These are phyloP conservation scores for Tolypocladium inflatum DNA, from an alignment of 2,329 filamentous ascomycete species.

Conservation along the genomic window DNA sequence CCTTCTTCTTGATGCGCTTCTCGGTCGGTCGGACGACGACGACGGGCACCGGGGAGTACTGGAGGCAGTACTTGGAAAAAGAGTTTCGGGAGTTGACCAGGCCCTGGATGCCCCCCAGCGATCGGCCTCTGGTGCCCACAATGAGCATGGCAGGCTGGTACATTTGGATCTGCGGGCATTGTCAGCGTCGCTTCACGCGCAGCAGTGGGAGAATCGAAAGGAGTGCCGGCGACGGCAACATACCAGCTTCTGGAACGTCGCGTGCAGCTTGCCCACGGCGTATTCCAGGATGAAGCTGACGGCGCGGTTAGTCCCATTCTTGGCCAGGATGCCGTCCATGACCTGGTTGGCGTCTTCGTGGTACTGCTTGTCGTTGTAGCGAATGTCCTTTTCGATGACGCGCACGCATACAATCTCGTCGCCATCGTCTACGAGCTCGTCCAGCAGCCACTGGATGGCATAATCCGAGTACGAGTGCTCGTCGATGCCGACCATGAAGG, in stretches of 20 bases:
- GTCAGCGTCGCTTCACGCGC: neutral
- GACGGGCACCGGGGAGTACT: conserved; percentile 87
- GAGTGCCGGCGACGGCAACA: conserved; percentile 18
- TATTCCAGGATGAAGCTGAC: conserved; percentile 82
- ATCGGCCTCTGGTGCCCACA: conserved; percentile 79
- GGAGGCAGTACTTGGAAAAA: conserved; percentile 89
- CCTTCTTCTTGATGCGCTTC: conserved; percentile 83
- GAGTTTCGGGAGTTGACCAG: conserved; percentile 69
- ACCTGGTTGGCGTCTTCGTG: conserved; percentile 65
- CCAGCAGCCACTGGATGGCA: conserved; percentile 83
- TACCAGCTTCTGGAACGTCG: conserved; percentile 85
- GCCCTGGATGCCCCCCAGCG: conserved; percentile 76
- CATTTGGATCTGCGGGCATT: conserved; percentile 61
- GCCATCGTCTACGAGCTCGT: conserved; percentile 85
- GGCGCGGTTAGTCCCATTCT: conserved; percentile 70
- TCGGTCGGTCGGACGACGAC: conserved; percentile 83
- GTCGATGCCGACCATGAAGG: conserved; percentile 85
- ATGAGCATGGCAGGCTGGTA: conserved; percentile 88
- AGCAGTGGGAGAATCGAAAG: neutral
- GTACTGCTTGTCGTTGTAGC: conserved; percentile 61
- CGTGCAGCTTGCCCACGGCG: conserved; percentile 79
- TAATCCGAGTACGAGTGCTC: conserved; percentile 89
- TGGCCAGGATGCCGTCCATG: conserved; percentile 66
- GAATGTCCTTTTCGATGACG: conserved; percentile 76
- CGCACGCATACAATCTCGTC: conserved; percentile 88